Percentiles rank a stretch among this genome's conserved stretches.
phyloP scores from a whole-genome alignment of 2,329 filamentous ascomycete genomes.

The Pseudocercospora ulei region DNA sequence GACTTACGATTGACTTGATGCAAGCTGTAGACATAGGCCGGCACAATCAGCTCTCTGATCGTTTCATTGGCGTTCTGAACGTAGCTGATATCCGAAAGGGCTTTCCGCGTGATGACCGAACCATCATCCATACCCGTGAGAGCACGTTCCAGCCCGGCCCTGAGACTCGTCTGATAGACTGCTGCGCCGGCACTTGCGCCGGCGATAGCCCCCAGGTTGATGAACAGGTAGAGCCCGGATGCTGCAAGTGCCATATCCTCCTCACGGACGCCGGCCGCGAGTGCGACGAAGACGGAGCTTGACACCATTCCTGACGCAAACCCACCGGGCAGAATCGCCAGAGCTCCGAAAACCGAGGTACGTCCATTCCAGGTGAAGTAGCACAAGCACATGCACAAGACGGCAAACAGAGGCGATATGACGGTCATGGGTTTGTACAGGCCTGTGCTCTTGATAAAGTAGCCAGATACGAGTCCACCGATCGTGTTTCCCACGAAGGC shows the following conservation, averaged over 20 bases:
- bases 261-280: slow-evolving; percentile 42
- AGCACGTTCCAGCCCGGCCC: slow-evolving; percentile 29
- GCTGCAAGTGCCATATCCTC: slow-evolving; percentile 45
- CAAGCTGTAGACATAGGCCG: slow-evolving; percentile 25
- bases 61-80: slow-evolving; percentile 27
- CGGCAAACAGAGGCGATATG: slow-evolving; percentile 44
- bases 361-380: slow-evolving; percentile 51
- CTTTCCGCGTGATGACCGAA: slow-evolving; percentile 37
- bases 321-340: slow-evolving; percentile 40
- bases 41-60: slow-evolving; percentile 23
- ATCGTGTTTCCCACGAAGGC: slow-evolving; percentile 58
- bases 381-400: slow-evolving; percentile 46
- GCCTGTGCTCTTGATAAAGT: slow-evolving; percentile 50
- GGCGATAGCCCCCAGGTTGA: slow-evolving; percentile 39
- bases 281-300: slow-evolving; percentile 43
- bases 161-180: slow-evolving; percentile 35
- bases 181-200: slow-evolving; percentile 37
- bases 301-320: slow-evolving; percentile 44
- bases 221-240: slow-evolving; percentile 41
- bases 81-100: slow-evolving; percentile 37
- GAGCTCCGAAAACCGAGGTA: slow-evolving; percentile 43
- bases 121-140: slow-evolving; percentile 31
- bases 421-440: slow-evolving; percentile 50
- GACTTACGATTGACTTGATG: slow-evolving; percentile 27
- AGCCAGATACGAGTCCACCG: slow-evolving; percentile 53